These are phyloP conservation scores for Mycena haematopus DNA, from an alignment of 768 basidiomycete genomes.

Conservation along the genomic window DNA sequence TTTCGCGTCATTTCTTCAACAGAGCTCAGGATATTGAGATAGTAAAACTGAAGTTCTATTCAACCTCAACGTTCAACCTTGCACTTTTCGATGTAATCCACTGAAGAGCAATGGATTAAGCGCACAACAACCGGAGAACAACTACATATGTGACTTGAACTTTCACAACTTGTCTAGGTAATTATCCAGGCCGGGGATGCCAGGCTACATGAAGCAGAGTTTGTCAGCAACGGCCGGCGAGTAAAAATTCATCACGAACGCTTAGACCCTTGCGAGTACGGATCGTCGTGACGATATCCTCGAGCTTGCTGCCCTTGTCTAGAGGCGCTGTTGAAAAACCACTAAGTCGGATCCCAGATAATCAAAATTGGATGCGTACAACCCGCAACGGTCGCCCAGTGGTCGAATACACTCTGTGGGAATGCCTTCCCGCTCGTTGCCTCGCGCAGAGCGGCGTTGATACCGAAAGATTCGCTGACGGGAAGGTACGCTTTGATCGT, in stretches of 20 bases:
- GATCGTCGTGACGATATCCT: slow-evolving; percentile 81
- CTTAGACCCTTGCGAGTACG: slow-evolving; percentile 95
- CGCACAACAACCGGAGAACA: not conserved
- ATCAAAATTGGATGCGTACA: slow-evolving; percentile 51
- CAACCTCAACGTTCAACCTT: no score
- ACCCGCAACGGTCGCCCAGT: slow-evolving; percentile 86
- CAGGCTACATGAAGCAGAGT: slow-evolving; percentile 57
- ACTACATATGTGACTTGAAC: not conserved
- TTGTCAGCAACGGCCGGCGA: slow-evolving; percentile 7
- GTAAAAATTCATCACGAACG: slow-evolving; percentile 44
- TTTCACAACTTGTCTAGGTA: slow-evolving; percentile 89
- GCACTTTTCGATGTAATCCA: not conserved
- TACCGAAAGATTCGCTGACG: slow-evolving; percentile 92
- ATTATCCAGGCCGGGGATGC: slow-evolving; percentile 82
- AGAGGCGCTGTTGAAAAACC: slow-evolving; percentile 58
- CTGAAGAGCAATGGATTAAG: not conserved
- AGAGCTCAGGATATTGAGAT: no score
- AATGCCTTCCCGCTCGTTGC: slow-evolving; percentile 96
- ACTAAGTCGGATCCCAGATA: not conserved
- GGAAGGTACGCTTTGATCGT: slow-evolving; percentile 97
- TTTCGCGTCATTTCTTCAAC: no score
- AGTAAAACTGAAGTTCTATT: no score
- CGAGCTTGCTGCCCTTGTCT: slow-evolving; percentile 91
- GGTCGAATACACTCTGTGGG: slow-evolving; percentile 94
- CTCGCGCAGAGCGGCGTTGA: slow-evolving; percentile 93